Conservation (phyloP, 192 early-diverging fungal genomes). For the Coemansia sp. region DNA sequence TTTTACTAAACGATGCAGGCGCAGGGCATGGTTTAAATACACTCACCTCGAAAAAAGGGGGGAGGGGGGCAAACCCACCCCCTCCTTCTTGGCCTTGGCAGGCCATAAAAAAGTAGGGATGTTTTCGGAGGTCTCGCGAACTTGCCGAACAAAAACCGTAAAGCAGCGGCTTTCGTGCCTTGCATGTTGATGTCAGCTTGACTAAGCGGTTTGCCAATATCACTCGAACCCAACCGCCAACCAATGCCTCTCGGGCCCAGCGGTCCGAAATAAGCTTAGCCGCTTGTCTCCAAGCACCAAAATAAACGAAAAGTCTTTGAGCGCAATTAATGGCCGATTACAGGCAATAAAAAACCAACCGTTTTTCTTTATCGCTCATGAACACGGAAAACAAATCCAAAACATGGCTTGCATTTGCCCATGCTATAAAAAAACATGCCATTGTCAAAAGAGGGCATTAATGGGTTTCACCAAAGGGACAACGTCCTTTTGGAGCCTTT, state of each 20-base stretch:
- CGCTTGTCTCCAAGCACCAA: too few species aligned
- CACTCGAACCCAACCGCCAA: too few species aligned
- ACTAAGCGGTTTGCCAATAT: too few species aligned
- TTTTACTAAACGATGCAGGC: too few species aligned
- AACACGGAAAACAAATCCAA: background rate
- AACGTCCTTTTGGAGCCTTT: background rate
- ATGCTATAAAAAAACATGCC: background rate
- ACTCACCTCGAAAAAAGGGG: background rate
- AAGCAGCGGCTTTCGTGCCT: background rate
- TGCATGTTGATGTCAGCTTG: background rate
- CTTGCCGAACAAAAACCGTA: slow-evolving; percentile 11
- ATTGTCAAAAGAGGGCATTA: background rate
- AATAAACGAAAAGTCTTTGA: background rate
- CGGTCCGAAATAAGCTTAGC: too few species aligned
- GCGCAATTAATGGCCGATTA: background rate
- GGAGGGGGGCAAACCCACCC: background rate
- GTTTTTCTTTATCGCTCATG: background rate
- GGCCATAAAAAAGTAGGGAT: slow-evolving; percentile 11
- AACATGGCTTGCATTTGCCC: too few species aligned
- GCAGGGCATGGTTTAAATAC: too few species aligned
- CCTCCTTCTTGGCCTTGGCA: too few species aligned
- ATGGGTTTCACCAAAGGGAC: background rate
- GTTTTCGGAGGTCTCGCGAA: slow-evolving; percentile 1
- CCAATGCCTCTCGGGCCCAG: too few species aligned
- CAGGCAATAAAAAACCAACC: background rate